Evolutionary conservation across 139 green algal species (phyloP), one percentile per base, ranked within the genome.

Genomic region (Raphidocelis subcapitata): DNA sequence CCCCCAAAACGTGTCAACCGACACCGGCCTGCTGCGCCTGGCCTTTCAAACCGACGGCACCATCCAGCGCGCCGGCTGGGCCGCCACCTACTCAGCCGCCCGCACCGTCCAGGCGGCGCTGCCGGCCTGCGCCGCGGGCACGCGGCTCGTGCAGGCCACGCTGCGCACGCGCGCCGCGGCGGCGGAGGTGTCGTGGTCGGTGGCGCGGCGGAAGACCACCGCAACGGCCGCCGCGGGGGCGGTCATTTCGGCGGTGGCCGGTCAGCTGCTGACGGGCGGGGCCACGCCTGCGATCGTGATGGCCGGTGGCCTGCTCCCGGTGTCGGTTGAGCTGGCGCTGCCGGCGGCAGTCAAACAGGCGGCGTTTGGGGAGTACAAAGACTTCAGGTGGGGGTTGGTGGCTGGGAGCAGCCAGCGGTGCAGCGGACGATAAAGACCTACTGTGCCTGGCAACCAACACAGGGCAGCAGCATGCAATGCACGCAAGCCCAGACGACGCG

Each of bases 21-120:
- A 68, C 68, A 62, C 68, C 29, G 79, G 79, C 24, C 47, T 79
- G 5, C 23, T 84, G 46, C 36, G n/a, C 5, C 29, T 84, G 23
- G 73, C 59, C 31, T 84, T 84, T 36, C 67, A 33, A 28, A 65
- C 79, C 8, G 79, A 84, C 61, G 59, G 18, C 20, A 61, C 62
- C 5, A 46, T 84, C 1, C 32, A 78, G 36, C 32, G 47, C 5
- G 26, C 24, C 29, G 79, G 79, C 33, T 84, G 77, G 44, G 29
- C 47, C 26, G 79, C 73, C 33, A 26, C 46, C 26, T 84, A 75
- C 52, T n/a, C 67, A 0, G 78, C 78, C 26, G 36, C 67, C 21
- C 21, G 32, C 23, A 31, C 41, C 1, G 60, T 62, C 2, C 49
- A 47, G 4, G 28, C 72, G 55, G 18, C 69, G 44, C 36, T 78